Conservation (phyloP, 108 stramenopile genomes). For the Parmales sp. region DNA sequence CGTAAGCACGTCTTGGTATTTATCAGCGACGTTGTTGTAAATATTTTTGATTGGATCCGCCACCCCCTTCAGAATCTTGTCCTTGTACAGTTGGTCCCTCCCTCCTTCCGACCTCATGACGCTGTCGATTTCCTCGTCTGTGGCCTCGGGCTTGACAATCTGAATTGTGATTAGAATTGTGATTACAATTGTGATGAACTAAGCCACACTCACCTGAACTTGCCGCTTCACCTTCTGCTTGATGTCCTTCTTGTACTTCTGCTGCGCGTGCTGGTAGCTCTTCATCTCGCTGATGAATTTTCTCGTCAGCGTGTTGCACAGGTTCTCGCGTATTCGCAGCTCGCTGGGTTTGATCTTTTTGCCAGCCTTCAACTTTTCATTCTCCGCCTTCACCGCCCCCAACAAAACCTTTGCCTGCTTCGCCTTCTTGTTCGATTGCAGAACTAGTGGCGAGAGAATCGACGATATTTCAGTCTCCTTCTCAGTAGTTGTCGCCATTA, state of each 20-base stretch:
- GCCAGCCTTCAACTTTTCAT: conserved; percentile 40
- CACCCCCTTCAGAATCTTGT: conserved; percentile 71
- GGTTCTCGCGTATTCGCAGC: conserved; percentile 70
- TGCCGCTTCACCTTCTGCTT: conserved; percentile 89
- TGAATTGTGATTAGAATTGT: too few species aligned
- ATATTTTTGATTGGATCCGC: conserved; percentile 81
- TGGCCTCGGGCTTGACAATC: conserved; percentile 91
- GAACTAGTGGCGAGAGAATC: conserved; percentile 52
- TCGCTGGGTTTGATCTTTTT: neutral
- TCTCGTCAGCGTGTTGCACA: conserved; percentile 81
- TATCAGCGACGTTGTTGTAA: conserved; percentile 81
- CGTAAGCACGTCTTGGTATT: conserved; percentile 96
- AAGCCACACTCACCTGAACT: too few species aligned
- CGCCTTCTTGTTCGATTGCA: conserved; percentile 63
- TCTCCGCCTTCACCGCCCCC: conserved; percentile 70
- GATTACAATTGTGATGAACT: too few species aligned
- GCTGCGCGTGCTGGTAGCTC: conserved; percentile 85
- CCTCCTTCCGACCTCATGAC: conserved; percentile 87
- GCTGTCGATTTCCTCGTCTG: conserved; percentile 87
- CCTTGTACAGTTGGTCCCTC: conserved; percentile 62
- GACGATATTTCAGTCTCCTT: conserved; percentile 58
- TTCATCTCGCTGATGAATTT: conserved; percentile 98
- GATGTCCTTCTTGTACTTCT: conserved; percentile 90
- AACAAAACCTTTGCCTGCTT: conserved; percentile 67
- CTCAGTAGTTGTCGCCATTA: conserved; percentile 60